Percentiles rank a stretch among this genome's conserved stretches.
phyloP scores from a whole-genome alignment of 176 grass and related monocot genomes.

The Oryza officinalis region DNA sequence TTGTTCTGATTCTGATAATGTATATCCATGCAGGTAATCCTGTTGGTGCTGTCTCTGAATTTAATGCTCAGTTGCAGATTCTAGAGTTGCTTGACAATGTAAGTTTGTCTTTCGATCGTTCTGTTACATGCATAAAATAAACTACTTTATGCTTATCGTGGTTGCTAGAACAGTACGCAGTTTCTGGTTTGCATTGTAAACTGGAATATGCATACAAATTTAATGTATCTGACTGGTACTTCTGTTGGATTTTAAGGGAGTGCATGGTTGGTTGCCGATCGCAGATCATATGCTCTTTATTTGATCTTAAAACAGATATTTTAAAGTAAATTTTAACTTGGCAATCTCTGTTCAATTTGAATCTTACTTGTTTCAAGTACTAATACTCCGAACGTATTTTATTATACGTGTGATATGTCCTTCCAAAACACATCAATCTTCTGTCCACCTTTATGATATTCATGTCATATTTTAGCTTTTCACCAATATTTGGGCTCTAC shows the following conservation, averaged over 20 bases:
- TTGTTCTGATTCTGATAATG: slow-evolving; percentile 28
- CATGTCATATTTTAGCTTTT: neutral
- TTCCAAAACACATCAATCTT: neutral
- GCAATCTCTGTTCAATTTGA: slow-evolving; percentile 1
- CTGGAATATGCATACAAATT: neutral
- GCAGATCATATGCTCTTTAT: neutral
- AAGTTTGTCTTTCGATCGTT: slow-evolving; percentile 37
- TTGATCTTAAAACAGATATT: neutral
- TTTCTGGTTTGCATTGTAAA: neutral
- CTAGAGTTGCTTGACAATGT: slow-evolving; percentile 98
- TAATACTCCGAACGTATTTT: neutral
- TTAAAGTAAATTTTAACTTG: neutral
- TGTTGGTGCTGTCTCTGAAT: slow-evolving; percentile 65
- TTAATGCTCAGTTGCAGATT: slow-evolving; percentile 93
- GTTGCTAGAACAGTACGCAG: neutral
- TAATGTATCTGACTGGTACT: neutral
- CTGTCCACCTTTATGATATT: neutral
- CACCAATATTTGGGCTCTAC: neutral
- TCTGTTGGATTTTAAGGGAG: neutral
- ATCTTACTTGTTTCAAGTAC: neutral
- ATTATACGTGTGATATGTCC: neutral
- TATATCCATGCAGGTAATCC: slow-evolving; percentile 69
- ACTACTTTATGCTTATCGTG: neutral
- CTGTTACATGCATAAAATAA: slow-evolving; percentile 20
- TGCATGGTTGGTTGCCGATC: neutral